Evolutionary conservation across 257 asterid genomes (phyloP), one percentile per base, ranked within the genome.

Genomic region (Solanum pinnatisectum): DNA sequence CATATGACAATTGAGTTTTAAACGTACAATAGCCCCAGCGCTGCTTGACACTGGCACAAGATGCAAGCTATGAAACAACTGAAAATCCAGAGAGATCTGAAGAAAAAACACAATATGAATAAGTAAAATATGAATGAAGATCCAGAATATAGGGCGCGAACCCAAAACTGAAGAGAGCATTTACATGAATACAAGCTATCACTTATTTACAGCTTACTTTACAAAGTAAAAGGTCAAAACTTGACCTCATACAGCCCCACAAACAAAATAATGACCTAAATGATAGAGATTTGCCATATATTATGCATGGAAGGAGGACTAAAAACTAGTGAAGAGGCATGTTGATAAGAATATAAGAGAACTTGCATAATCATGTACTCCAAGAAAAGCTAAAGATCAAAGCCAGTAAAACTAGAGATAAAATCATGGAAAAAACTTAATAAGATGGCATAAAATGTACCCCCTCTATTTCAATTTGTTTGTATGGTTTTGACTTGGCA

Each of bases 1-100:
- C 81, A 40, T 82, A 84, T 3, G 59, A 63, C 36, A 36, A 86
- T 33, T 10, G 44, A 25, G 65, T 36, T 74, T 27, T 71, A 33
- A 90, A 89, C 98, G n/a, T 95, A 97, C 99, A 88, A 93, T 90
- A 90, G 91, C 68, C 87, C 91, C 93, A 72, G 91, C 92, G 70
- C 88, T 83, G 88, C 91, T 89, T 84, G 81, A 56, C 40, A 92
- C 93, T 71, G 96, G 98, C 8, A 95, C 90, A 83, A 97, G 93
- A 88, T 95, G 99, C 86, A 97, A 93, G 90, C 94, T 96, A 90
- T 93, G 96, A 76, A 95, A 96, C 67, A 92, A 90, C 87, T 97
- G 98, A 93, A 92, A 97, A 89, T 97, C 98, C 85, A 92, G 92
- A 86, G 98, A 94, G 83, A 95, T 95, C 99, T 97, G 97, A 60